Percentiles rank a stretch among this genome's conserved stretches.
These are phyloP conservation scores for Annona squamosa DNA, from an alignment of 164 flowering plant species.

Conservation along the genomic window DNA sequence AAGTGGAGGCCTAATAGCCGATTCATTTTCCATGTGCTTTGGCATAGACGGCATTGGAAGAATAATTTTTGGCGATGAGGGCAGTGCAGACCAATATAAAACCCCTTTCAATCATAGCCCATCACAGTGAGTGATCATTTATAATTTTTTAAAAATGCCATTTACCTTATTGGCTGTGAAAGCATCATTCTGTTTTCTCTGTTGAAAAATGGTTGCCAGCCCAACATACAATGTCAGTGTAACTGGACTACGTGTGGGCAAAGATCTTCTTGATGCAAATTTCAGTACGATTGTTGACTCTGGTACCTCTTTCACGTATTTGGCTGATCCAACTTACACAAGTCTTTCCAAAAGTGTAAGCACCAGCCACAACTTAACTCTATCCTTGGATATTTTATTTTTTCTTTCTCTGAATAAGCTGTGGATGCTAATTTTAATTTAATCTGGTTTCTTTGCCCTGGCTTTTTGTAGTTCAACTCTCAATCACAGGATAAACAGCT, in stretches of 20 bases:
- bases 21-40: slow-evolving; percentile 97
- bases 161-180: neutral
- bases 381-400: neutral
- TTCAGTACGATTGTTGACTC: slow-evolving; percentile 71
- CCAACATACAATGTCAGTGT: slow-evolving; percentile 63
- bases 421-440: neutral
- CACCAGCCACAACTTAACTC: slow-evolving; percentile 3
- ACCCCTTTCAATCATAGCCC: slow-evolving; percentile 51
- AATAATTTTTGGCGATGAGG: slow-evolving; percentile 87
- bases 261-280: slow-evolving; percentile 21
- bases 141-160: neutral
- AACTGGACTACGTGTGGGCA: slow-evolving; percentile 47
- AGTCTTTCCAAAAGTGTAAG: slow-evolving; percentile 59
- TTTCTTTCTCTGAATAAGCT: neutral
- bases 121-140: slow-evolving; percentile 39
- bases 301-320: slow-evolving; percentile 84
- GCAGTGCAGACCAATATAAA: slow-evolving; percentile 55
- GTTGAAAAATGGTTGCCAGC: slow-evolving; percentile 28
- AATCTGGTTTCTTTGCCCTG: neutral
- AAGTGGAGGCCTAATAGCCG: slow-evolving; percentile 35
- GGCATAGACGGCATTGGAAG: slow-evolving; percentile 67
- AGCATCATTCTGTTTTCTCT: slow-evolving; percentile 7
- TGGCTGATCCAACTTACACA: slow-evolving; percentile 75
- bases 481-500: slow-evolving; percentile 27
- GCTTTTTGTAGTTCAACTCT: slow-evolving; percentile 59